Percentiles rank a stretch among this genome's conserved stretches.
These are phyloP conservation scores for Globisporangium ultimum DNA, from an alignment of 352 stramenopile species.

Conservation along the genomic window DNA sequence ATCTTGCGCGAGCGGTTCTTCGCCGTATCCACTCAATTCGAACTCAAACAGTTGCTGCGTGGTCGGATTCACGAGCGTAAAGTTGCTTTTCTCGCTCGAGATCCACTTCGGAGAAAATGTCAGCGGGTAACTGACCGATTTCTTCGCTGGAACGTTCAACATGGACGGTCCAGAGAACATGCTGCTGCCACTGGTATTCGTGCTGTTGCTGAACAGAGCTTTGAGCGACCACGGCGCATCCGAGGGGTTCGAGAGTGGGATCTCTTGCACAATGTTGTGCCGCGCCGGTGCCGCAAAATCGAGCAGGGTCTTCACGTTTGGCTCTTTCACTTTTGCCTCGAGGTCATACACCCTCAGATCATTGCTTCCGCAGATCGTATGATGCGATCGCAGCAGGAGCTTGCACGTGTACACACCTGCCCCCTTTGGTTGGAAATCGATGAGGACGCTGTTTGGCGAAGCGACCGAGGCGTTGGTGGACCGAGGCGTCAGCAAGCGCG, in stretches of 20 bases:
- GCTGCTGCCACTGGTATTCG: conserved; percentile 10
- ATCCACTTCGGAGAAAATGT: conserved; percentile 85
- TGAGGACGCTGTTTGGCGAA: conserved; percentile 44
- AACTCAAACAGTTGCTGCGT: conserved; percentile 91
- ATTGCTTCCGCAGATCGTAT: conserved; percentile 53
- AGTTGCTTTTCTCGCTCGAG: conserved; percentile 59
- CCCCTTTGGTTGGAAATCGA: conserved; percentile 76
- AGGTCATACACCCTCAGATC: conserved; percentile 87
- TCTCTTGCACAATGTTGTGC: conserved; percentile 88
- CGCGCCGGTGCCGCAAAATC: conserved; percentile 87
- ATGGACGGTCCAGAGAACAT: conserved; percentile 72
- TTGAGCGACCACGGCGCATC: conserved; percentile 82
- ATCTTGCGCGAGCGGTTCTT: conserved; percentile 90
- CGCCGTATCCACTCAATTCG: conserved; percentile 73
- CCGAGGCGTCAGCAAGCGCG: conserved; percentile 42
- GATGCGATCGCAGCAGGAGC: conserved; percentile 54
- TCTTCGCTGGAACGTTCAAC: conserved; percentile 72
- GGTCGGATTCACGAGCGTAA: conserved; percentile 75
- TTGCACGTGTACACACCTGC: conserved; percentile 72
- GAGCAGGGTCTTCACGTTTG: conserved; percentile 79
- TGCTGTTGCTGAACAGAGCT: conserved; percentile 40
- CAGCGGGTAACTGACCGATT: conserved; percentile 68
- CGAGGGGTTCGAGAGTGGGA: conserved; percentile 88
- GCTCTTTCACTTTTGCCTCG: conserved; percentile 81
- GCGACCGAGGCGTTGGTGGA: conserved; percentile 22